phyloP scores from a whole-genome alignment of 495 filamentous ascomycete genomes.

The Podospora pseudopauciseta region DNA sequence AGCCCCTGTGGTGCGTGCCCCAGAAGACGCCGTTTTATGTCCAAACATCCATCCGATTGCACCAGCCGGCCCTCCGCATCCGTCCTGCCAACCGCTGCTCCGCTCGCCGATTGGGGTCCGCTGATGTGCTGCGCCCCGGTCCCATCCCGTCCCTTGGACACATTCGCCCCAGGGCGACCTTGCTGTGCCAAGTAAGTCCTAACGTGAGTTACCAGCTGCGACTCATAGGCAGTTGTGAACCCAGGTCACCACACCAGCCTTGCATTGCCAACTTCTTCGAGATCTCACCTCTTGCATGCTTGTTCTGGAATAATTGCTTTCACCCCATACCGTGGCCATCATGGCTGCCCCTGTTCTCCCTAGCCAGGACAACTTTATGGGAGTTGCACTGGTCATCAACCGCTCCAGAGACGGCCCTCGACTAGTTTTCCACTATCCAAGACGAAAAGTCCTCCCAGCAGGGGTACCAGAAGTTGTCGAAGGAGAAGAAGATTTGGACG shows the following conservation, averaged over 20 bases:
- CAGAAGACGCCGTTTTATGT: background rate
- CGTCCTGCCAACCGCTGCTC: background rate
- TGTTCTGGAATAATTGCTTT: background rate
- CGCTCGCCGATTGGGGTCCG: background rate
- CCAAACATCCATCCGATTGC: background rate
- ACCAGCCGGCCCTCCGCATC: background rate
- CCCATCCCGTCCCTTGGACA: background rate
- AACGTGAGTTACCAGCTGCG: background rate
- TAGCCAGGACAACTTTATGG: conserved; percentile 54
- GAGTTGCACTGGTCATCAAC: conserved; percentile 78
- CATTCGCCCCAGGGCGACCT: background rate
- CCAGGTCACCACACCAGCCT: background rate
- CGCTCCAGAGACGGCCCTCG: conserved; percentile 75
- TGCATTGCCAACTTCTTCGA: background rate
- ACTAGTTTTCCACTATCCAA: conserved; percentile 91
- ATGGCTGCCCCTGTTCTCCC: conserved; percentile 48
- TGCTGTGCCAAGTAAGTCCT: background rate
- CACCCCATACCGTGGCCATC: background rate
- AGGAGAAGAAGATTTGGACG: conserved; percentile 45
- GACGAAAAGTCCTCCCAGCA: conserved; percentile 34
- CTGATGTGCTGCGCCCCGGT: background rate
- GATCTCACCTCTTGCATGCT: background rate
- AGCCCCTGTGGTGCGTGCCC: no score
- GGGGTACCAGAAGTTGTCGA: conserved; percentile 20
- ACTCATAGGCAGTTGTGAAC: background rate